phyloP scores from a whole-genome alignment of 192 early-diverging fungal species.

The Ramicandelaber brevisporus region DNA sequence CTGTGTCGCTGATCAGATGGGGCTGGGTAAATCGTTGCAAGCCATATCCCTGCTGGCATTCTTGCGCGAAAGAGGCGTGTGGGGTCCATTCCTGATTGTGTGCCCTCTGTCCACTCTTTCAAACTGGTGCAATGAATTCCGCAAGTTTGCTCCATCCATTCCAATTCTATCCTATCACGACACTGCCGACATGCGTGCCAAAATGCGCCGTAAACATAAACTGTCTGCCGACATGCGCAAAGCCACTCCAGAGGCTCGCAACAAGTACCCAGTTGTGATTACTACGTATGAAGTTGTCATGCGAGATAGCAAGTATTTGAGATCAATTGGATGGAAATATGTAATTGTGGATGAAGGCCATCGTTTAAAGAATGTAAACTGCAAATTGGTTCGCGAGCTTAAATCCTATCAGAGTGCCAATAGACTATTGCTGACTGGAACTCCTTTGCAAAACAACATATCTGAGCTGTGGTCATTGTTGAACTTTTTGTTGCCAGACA shows the following conservation, averaged over 20 bases:
- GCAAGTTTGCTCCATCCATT: conserved; percentile 54
- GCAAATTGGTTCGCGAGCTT: conserved; percentile 64
- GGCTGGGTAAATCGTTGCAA: conserved; percentile 83
- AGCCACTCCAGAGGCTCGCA: too few species aligned
- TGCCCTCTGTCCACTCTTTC: conserved; percentile 70
- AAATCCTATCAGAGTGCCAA: conserved; percentile 67
- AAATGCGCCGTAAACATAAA: conserved; percentile 35
- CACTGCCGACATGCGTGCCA: conserved; percentile 32
- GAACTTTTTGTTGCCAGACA: conserved; percentile 86
- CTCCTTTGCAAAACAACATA: conserved; percentile 84
- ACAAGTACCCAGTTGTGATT: conserved; percentile 56
- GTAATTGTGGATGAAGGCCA: conserved; percentile 93
- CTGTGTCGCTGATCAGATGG: conserved; percentile 92
- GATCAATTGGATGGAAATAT: conserved; percentile 53
- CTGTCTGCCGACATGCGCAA: too few species aligned
- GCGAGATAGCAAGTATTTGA: conserved; percentile 50
- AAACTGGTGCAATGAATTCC: conserved; percentile 85
- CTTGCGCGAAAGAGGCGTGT: conserved; percentile 46
- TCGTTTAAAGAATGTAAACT: conserved; percentile 88
- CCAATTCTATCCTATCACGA: conserved; percentile 76
- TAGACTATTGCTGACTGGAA: conserved; percentile 72
- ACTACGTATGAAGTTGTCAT: conserved; percentile 82
- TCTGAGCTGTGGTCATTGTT: conserved; percentile 86
- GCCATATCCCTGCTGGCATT: conserved; percentile 74
- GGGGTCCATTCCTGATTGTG: conserved; percentile 74